Evolutionary conservation across 2,329 filamentous ascomycete genomes (phyloP), one percentile per base, ranked within the genome.

Genomic region (Fusarium brachygibbosum): DNA sequence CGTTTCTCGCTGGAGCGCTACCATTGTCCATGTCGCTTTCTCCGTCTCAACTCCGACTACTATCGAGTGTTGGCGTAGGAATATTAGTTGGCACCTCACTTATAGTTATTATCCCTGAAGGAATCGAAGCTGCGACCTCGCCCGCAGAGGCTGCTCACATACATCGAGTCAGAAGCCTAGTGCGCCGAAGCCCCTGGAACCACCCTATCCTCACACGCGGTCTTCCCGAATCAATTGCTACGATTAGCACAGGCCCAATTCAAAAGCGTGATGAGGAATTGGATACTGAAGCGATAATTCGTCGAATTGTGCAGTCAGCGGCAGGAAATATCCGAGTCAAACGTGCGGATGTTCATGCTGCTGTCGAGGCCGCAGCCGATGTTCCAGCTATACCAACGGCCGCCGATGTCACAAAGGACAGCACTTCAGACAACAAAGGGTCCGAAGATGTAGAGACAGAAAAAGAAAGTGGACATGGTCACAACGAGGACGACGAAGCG

Each of bases 91-190:
- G 96, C 35, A 98, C 96, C 29, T 95, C 95, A 2, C 86, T 99
- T 69, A 95, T 98, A 69, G 94, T 99, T 32, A 98, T 99, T 76
- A 97, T 99, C 75, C 96, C 96, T 1, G 96, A 99, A 80, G 96
- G 96, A 37, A 91, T 98, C 63, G 94, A 98, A 77, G 95, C 96
- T 5, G 86, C 98, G 59, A 93, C 96, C 72, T 89, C 85, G 16
- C 82, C 86, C 4, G 79, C 81, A 3, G 77, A 82, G 59, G 71
- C 77, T 9, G 68, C 78, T 12, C 81, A 83, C 46, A 71, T 79
- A 51, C 81, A 82, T 70, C 76, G 76, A 58, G 68, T 76, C 17
- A 72, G 78, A 58, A 76, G 70, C 31, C 56, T 81, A 28, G 70
- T 77, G 46, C 77, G 73, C 57, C 71, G 79, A 62, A 75, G 72